These are phyloP conservation scores for Yamadazyma atlantica DNA, from an alignment of 1,139 yeast species.

Conservation along the genomic window DNA sequence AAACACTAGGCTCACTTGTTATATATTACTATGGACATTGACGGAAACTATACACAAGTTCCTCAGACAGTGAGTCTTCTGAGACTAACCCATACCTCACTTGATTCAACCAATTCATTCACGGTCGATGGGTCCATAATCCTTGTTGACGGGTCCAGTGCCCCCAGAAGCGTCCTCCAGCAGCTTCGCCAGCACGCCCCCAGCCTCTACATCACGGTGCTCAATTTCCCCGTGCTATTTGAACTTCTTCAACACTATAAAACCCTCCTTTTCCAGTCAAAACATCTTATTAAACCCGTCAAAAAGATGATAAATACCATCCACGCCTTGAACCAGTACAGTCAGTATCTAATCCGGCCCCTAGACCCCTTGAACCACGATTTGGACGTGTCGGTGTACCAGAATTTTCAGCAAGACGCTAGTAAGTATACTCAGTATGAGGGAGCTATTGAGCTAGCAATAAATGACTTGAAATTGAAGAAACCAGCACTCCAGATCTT, in stretches of 20 bases:
- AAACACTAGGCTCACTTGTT: too few species aligned
- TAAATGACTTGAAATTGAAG: conserved; percentile 25
- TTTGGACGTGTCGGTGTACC: conserved; percentile 60
- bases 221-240: neutral
- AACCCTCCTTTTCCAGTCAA: neutral
- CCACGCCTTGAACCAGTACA: conserved; percentile 3
- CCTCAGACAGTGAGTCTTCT: too few species aligned
- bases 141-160: too few species aligned
- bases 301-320: neutral
- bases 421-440: conserved; percentile 69
- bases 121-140: too few species aligned
- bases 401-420: conserved; percentile 66
- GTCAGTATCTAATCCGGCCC: conserved; percentile 40
- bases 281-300: conserved; percentile 1
- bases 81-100: too few species aligned
- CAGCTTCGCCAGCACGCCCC: too few species aligned
- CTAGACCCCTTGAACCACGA: conserved; percentile 66
- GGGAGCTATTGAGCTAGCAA: conserved; percentile 61
- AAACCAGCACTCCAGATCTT: conserved; percentile 33
- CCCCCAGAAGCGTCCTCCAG: too few species aligned
- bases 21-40: too few species aligned
- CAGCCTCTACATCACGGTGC: too few species aligned
- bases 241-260: neutral
- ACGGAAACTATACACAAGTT: too few species aligned
- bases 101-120: too few species aligned